These are phyloP conservation scores for Chenopodium formosanum DNA, from an alignment of 148 eudicot species.

Conservation along the genomic window DNA sequence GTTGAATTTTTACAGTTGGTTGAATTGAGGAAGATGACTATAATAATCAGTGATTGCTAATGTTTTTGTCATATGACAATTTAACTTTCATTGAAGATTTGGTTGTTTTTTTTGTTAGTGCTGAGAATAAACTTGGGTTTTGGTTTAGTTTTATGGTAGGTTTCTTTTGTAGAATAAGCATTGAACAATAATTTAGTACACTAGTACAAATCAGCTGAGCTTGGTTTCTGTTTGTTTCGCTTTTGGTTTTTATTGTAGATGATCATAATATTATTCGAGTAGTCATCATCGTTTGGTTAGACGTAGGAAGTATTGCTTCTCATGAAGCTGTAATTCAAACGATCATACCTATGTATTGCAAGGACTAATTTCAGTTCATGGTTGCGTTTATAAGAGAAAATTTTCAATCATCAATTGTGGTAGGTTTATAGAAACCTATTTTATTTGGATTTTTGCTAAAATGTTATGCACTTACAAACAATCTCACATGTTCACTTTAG, in stretches of 20 bases:
- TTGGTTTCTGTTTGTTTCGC: neutral
- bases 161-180: constrained; percentile 1
- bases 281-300: neutral
- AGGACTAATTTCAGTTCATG: neutral
- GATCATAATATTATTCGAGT: neutral
- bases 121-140: neutral
- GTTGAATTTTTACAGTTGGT: neutral
- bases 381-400: neutral
- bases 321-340: neutral
- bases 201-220: neutral
- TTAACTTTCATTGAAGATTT: neutral
- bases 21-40: neutral
- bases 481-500: neutral
- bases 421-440: too few species aligned
- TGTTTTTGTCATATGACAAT: neutral
- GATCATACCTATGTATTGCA: neutral
- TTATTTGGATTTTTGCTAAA: neutral
- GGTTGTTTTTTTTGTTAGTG: neutral
- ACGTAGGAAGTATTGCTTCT: neutral
- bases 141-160: neutral
- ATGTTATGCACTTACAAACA: neutral
- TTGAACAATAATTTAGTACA: neutral
- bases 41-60: neutral
- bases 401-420: neutral
- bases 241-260: neutral